These are phyloP conservation scores for Yamadazyma sp. DNA, from an alignment of 805 yeast genomes.

Conservation along the genomic window DNA sequence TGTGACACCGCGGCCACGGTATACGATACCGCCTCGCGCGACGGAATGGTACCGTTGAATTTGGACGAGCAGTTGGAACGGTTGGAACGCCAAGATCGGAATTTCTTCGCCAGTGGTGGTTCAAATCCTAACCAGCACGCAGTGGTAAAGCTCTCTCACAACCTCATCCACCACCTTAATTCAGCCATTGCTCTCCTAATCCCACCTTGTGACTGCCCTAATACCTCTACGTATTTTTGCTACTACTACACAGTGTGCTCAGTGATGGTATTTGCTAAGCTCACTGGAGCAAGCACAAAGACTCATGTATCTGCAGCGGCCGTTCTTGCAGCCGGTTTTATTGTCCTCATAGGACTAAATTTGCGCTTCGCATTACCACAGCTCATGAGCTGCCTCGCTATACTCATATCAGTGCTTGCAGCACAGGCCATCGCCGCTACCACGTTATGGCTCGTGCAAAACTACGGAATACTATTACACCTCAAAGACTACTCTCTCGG, in stretches of 20 bases:
- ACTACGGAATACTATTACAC: conserved; percentile 43
- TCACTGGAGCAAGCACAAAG: not conserved
- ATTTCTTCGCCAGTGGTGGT: too few species aligned
- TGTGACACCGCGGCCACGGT: not conserved
- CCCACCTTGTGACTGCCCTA: conserved; percentile 2
- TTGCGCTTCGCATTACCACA: conserved; percentile 10
- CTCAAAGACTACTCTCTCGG: conserved; percentile 51
- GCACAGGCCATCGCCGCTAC: conserved; percentile 27
- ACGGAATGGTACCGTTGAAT: conserved; percentile 12
- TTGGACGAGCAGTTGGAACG: conserved; percentile 15
- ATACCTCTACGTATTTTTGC: not conserved
- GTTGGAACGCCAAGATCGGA: conserved; percentile 2
- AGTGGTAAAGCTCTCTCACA: not conserved
- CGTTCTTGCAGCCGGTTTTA: not conserved
- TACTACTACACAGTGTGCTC: conserved; percentile 4
- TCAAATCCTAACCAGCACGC: not conserved
- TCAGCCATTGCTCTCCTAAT: not conserved
- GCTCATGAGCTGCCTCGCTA: conserved; percentile 17
- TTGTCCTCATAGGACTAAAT: not conserved
- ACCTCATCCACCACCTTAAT: conserved; percentile 3
- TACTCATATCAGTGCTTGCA: conserved; percentile 25
- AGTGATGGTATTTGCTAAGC: conserved; percentile 4
- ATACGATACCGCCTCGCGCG: conserved; percentile 1
- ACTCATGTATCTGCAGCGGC: not conserved
- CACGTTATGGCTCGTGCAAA: conserved; percentile 35